Evolutionary conservation across 1,139 yeast genomes (phyloP).

Genomic region (Diutina sp.): DNA sequence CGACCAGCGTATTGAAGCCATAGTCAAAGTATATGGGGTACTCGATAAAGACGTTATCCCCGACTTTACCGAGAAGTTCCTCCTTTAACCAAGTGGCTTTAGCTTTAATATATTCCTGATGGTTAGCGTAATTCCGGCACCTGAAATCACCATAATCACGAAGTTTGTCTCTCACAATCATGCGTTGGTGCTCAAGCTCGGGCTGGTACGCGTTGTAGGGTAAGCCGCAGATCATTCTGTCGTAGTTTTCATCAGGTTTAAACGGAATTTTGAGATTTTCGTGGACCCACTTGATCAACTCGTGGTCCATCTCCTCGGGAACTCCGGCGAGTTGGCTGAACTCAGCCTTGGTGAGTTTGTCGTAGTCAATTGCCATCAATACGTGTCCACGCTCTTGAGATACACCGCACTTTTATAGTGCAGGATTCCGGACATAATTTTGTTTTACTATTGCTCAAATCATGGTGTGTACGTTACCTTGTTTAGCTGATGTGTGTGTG

Average conservation of each 20-base stretch:
- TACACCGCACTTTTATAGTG: background rate
- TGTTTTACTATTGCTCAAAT: background rate
- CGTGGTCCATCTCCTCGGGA: slow-evolving; percentile 14
- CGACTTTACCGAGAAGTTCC: slow-evolving; percentile 34
- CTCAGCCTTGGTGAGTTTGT: background rate
- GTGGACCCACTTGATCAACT: slow-evolving; percentile 29
- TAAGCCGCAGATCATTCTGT: slow-evolving; percentile 25
- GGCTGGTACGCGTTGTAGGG: slow-evolving; percentile 21
- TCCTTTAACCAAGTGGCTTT: slow-evolving; percentile 14
- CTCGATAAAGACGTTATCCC: slow-evolving; percentile 28
- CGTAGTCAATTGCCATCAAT: background rate
- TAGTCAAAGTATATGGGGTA: slow-evolving; percentile 47
- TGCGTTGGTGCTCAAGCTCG: slow-evolving; percentile 14
- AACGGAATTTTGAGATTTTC: slow-evolving; percentile 30
- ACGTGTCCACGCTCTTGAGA: background rate
- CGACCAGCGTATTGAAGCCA: slow-evolving; percentile 40
- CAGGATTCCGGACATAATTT: background rate
- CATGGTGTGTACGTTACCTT: slow-evolving; percentile 36
- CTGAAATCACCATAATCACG: slow-evolving; percentile 11
- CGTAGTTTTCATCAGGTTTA: slow-evolving; percentile 23
- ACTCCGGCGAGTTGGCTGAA: background rate
- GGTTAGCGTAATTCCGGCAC: slow-evolving; percentile 14
- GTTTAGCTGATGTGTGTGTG: slow-evolving; percentile 73
- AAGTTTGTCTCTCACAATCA: slow-evolving; percentile 18
- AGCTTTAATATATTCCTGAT: slow-evolving; percentile 20